Base-by-base conservation (phyloP, 805 yeast genomes). In the Maudiozyma pseudohumilis region DNA sequence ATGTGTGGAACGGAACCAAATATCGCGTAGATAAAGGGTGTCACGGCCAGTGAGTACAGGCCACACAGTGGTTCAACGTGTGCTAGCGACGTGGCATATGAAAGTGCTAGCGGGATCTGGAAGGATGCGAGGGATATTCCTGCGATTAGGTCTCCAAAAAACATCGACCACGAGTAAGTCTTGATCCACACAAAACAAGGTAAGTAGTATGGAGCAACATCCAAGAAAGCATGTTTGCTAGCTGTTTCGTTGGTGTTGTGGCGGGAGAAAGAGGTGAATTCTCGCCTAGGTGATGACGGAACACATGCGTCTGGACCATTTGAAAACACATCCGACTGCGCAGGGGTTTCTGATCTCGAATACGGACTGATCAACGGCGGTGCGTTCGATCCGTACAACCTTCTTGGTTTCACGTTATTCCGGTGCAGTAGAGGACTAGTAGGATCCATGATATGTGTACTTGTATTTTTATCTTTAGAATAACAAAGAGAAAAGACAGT, bases 91-190 rank as follows among this genome's bases (percentile, higher is more conserved):
- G 85, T 78, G 3, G 95, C 92, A 51, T 81, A 81, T 0, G 72
- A 66, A 34, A 66, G 46, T 43, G 87, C 80, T 38, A 89, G 64
- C 1, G 98, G 97, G 34, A 89, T 75, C 56, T 88, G 96, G 60
- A 87, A 89, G 4, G 92, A 80, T 0, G 95, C 96, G 25, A 88
- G 59, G 0, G 96, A 78, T 4, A 86, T 50, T 0, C 98, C 97
- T 2, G 96, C 94, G 13, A 80, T 60, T 7, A 83, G 51, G 52
- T 89, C 98, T 16, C 75, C 69, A 2, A 72, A 18, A 30, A 78
- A 49, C 34, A 58, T 59, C 1, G 48, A 36, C 12, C 40, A 11
- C 1, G 49, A 49, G 44, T 82, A 82, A 6, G 68, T 49, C 5
- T 73, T 70, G n/a, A 78, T 43, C 92, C 92, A 82, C 0, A 77